Evolutionary conservation across 2,329 filamentous ascomycete genomes (phyloP).

Genomic region (Reticulascus tulasneorum): DNA sequence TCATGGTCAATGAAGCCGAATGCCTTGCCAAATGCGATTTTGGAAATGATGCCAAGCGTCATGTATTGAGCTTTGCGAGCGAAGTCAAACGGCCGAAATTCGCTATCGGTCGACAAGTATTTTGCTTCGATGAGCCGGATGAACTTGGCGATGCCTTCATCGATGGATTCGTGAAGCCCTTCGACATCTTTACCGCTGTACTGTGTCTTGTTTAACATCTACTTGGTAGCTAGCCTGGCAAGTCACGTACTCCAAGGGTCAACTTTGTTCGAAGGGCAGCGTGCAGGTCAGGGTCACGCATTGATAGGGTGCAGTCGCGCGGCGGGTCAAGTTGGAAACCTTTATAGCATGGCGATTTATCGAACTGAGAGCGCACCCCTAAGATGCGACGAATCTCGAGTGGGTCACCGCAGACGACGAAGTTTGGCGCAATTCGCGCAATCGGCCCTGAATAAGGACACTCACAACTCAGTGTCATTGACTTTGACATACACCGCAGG

Average conservation of each 20-base stretch:
- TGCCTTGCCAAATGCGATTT: conserved; percentile 19
- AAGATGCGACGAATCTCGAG: conserved; percentile 24
- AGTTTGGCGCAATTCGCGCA: conserved; percentile 22
- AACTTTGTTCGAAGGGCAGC: conserved; percentile 29
- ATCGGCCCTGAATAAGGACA: conserved; percentile 17
- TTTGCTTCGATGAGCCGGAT: conserved; percentile 7
- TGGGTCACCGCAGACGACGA: conserved; percentile 24
- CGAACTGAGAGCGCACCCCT: conserved; percentile 20
- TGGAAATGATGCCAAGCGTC: conserved; percentile 22
- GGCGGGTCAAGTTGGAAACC: conserved; percentile 46
- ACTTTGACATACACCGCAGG: background rate
- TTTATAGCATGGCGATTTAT: conserved; percentile 37
- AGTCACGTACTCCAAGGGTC: no score
- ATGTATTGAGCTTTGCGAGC: conserved; percentile 12
- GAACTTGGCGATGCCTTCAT: conserved; percentile 5
- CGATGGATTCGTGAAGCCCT: conserved; percentile 6
- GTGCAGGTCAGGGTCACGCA: conserved; percentile 46
- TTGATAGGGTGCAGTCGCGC: conserved; percentile 46
- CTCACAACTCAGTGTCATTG: background rate
- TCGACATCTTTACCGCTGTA: conserved; percentile 10
- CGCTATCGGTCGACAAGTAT: conserved; percentile 3
- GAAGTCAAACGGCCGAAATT: conserved; percentile 10
- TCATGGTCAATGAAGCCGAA: conserved; percentile 22
- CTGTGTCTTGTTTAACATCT: conserved; percentile 3
- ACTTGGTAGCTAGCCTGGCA: no score